Conservation (phyloP, 192 early-diverging fungal species). For the Lunasporangiospora selenospora region DNA sequence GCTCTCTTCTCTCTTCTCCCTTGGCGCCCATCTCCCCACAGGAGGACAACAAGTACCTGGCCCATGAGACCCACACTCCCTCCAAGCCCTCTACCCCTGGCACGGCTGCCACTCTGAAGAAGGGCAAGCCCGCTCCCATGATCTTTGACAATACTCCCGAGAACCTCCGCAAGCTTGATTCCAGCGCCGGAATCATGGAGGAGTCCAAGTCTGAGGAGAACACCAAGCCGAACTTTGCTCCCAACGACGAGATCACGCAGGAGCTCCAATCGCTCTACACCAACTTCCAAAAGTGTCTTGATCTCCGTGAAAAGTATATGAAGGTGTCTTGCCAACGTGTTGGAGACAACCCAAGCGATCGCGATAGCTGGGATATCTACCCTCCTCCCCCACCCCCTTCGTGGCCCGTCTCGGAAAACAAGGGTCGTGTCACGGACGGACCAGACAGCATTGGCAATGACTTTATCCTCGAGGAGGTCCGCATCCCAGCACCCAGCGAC, state of each 20-base stretch:
- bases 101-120: slow-evolving; percentile 7
- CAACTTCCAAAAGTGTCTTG: slow-evolving; percentile 78
- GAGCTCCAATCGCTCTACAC: slow-evolving; percentile 76
- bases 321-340: slow-evolving; percentile 71
- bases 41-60: slow-evolving; percentile 50
- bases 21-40: background rate
- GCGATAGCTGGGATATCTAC: slow-evolving; percentile 83
- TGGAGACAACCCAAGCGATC: slow-evolving; percentile 89
- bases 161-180: slow-evolving; percentile 44
- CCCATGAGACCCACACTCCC: slow-evolving; percentile 48
- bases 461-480: slow-evolving; percentile 38
- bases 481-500: slow-evolving; percentile 37
- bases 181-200: slow-evolving; percentile 38
- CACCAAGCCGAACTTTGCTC: slow-evolving; percentile 47
- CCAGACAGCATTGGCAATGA: slow-evolving; percentile 46
- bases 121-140: slow-evolving; percentile 10
- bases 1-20: background rate
- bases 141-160: slow-evolving; percentile 45
- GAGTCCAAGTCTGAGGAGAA: slow-evolving; percentile 42
- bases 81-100: slow-evolving; percentile 30
- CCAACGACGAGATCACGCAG: slow-evolving; percentile 37
- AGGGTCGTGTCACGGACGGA: slow-evolving; percentile 39
- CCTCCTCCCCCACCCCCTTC: slow-evolving; percentile 86
- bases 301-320: slow-evolving; percentile 91
- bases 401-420: slow-evolving; percentile 61